Conservation (phyloP, 805 yeast species). For the Wickerhamomyces strasburgensis region DNA sequence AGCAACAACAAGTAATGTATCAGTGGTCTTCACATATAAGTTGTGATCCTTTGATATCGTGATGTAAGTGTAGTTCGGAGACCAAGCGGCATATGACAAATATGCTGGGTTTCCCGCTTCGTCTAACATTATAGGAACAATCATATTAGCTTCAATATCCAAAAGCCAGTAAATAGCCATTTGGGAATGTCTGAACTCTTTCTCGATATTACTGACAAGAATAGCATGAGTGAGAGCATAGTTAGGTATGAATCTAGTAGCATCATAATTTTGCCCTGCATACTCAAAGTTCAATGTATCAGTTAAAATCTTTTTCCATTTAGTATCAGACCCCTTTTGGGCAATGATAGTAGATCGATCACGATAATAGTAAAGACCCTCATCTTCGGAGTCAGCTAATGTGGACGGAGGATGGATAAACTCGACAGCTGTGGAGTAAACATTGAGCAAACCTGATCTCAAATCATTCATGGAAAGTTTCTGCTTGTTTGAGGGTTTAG, state of each 20-base stretch:
- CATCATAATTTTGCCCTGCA: conserved; percentile 5
- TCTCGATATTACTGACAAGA: conserved; percentile 45
- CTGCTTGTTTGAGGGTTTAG: conserved; percentile 3
- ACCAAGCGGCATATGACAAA: conserved; percentile 54
- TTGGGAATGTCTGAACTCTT: conserved; percentile 53
- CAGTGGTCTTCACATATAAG: conserved; percentile 46
- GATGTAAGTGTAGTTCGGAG: conserved; percentile 63
- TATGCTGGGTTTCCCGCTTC: conserved; percentile 24
- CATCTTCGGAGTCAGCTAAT: conserved; percentile 10
- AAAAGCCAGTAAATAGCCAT: conserved; percentile 38
- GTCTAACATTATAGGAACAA: conserved; percentile 27
- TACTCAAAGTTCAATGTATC: conserved; percentile 7
- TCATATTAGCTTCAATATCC: conserved; percentile 23
- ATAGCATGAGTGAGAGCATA: conserved; percentile 31
- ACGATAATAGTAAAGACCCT: conserved; percentile 19
- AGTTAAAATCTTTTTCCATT: conserved; percentile 8
- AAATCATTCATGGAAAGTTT: conserved; percentile 19
- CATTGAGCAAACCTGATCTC: conserved; percentile 15
- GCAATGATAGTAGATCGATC: conserved; percentile 10
- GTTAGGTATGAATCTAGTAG: conserved; percentile 18
- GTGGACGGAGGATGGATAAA: conserved; percentile 16
- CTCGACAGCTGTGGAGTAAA: conserved; percentile 8
- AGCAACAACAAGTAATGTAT: conserved; percentile 36
- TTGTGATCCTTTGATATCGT: conserved; percentile 66
- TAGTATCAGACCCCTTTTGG: conserved; percentile 13